Percentiles rank a stretch among this genome's conserved stretches.
phyloP scores from a whole-genome alignment of 2,329 filamentous ascomycete species.

The Penicillium psychrosexuale region DNA sequence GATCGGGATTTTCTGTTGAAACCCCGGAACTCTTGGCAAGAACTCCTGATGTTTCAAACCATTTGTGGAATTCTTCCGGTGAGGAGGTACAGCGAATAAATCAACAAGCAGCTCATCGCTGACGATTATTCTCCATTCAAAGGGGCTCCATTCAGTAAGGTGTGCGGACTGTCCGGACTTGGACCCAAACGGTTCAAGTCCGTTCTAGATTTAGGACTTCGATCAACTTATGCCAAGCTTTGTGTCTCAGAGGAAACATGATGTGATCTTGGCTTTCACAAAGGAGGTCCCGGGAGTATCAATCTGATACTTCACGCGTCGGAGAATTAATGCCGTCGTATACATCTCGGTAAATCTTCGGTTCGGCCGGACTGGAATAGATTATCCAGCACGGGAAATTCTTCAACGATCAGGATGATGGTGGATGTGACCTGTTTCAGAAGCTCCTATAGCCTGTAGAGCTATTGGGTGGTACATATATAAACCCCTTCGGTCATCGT shows the following conservation, averaged over 20 bases:
- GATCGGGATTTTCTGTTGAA: constrained; percentile 4
- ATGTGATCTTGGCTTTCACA: neutral
- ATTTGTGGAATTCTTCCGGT: constrained; percentile 13
- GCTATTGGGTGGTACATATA: constrained; percentile 8
- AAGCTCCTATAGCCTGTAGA: too few relatives aligned
- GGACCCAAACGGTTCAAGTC: neutral
- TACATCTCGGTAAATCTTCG: constrained; percentile 4
- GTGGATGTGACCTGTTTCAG: neutral
- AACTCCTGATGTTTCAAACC: neutral
- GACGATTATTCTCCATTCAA: neutral
- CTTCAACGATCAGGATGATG: neutral
- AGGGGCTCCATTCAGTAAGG: neutral
- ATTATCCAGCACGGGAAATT: constrained; percentile 1
- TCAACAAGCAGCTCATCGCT: neutral
- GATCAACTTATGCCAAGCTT: constrained; percentile 9
- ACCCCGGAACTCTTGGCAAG: constrained; percentile 11
- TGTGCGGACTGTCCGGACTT: neutral
- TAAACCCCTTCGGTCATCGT: neutral
- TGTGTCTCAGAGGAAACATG: neutral
- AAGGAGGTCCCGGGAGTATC: neutral
- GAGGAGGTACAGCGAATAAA: neutral
- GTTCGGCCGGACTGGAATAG: neutral
- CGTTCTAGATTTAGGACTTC: neutral
- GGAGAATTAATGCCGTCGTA: constrained; percentile 7
- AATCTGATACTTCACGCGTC: constrained; percentile 13